Conservation (phyloP, 1,139 yeast species). For the Pneumocystis wakefieldiae region DNA sequence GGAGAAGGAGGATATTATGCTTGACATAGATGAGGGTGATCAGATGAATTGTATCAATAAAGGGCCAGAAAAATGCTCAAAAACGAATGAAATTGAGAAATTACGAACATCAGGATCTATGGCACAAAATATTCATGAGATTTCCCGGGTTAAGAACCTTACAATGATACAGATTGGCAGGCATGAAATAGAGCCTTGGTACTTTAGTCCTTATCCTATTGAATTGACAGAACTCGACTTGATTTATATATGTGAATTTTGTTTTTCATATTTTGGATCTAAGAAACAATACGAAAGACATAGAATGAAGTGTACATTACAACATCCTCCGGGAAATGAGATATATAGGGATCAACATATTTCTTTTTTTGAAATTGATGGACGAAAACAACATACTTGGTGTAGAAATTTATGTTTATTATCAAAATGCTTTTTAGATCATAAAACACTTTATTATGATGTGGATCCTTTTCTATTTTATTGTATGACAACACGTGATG, state of each 20-base stretch:
- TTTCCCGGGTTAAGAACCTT: conserved; percentile 79
- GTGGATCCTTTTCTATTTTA: conserved; percentile 93
- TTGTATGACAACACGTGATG: conserved; percentile 82
- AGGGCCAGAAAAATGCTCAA: conserved; percentile 62
- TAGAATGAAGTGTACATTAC: conserved; percentile 61
- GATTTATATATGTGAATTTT: conserved; percentile 80
- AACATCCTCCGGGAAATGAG: conserved; percentile 97
- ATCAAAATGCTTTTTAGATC: conserved; percentile 80
- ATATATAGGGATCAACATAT: conserved; percentile 75
- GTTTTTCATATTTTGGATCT: conserved; percentile 78
- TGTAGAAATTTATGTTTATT: conserved; percentile 84
- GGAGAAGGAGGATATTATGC: conserved; percentile 17
- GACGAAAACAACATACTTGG: conserved; percentile 90
- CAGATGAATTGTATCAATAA: conserved; percentile 29
- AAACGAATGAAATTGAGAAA: conserved; percentile 87
- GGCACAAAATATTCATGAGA: conserved; percentile 80
- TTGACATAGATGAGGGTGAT: conserved; percentile 27
- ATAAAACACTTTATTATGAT: conserved; percentile 87
- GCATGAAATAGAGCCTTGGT: conserved; percentile 95
- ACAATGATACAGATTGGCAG: conserved; percentile 69
- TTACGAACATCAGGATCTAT: conserved; percentile 88
- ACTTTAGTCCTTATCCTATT: conserved; percentile 90
- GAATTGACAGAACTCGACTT: conserved; percentile 85
- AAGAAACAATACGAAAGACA: conserved; percentile 83
- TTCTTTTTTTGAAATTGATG: conserved; percentile 90